Evolutionary conservation across 805 yeast genomes (phyloP).

Genomic region (Lipomyces yamadae): DNA sequence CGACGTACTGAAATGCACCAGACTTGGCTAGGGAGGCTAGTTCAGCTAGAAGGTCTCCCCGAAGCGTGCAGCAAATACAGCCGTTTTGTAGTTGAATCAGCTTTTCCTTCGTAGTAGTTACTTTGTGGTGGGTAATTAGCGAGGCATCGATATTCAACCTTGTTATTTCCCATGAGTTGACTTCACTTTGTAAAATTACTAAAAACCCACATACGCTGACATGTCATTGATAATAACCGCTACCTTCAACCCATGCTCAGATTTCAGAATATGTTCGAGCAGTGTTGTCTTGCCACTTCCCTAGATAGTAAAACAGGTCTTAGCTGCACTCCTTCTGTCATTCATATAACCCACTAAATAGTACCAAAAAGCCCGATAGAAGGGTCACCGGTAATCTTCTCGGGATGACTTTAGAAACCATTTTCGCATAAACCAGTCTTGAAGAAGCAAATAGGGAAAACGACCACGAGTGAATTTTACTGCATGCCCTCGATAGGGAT

Average conservation of each 20-base stretch:
- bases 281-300: conserved; percentile 53
- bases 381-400: no score
- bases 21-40: conserved; percentile 47
- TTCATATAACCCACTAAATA: no score
- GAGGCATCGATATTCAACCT: conserved; percentile 52
- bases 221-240: conserved; percentile 57
- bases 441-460: no score
- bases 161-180: conserved; percentile 2
- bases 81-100: conserved; percentile 55
- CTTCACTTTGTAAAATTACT: neutral
- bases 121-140: conserved; percentile 49
- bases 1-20: conserved; percentile 50
- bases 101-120: conserved; percentile 51
- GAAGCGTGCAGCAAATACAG: conserved; percentile 55
- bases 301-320: no score
- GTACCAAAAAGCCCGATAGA: no score
- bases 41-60: conserved; percentile 55
- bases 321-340: no score
- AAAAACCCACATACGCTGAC: conserved; percentile 40
- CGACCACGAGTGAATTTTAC: no score
- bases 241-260: conserved; percentile 49
- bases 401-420: neutral
- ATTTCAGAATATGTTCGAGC: conserved; percentile 51
- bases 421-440: neutral
- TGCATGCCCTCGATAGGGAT: no score